Conservation (phyloP, 305 asterid genomes). For the Fraxinus velutina region DNA sequence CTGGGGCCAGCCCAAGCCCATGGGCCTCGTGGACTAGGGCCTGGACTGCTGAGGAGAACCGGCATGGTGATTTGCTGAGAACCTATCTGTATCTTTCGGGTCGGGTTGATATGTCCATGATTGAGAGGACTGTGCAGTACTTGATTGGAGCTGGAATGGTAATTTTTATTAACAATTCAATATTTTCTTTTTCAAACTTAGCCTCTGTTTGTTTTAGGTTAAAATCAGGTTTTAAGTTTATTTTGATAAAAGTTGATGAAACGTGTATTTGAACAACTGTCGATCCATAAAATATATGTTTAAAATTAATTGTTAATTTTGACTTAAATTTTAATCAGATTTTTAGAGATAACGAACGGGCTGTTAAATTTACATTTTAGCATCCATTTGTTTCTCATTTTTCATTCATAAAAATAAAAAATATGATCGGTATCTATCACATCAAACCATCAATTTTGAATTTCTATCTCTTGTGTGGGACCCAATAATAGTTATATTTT, state of each 20-base stretch:
- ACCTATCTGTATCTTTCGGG: slow-evolving; percentile 43
- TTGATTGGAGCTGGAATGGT: slow-evolving; percentile 41
- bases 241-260: background rate
- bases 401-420: no score
- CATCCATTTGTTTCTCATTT: no score
- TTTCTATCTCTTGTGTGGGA: no score
- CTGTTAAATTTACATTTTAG: background rate
- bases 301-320: no score
- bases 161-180: background rate
- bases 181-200: background rate
- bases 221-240: background rate
- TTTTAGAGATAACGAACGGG: no score
- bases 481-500: no score
- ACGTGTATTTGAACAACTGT: background rate
- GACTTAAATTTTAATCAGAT: no score
- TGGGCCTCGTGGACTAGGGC: slow-evolving; percentile 48
- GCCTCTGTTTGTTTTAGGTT: background rate
- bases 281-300: no score
- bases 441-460: no score
- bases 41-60: slow-evolving; percentile 49
- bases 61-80: slow-evolving; percentile 42
- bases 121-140: slow-evolving; percentile 43
- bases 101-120: slow-evolving; percentile 44
- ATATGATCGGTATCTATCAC: no score
- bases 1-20: slow-evolving; percentile 33